Evolutionary conservation across 2,329 filamentous ascomycete species (phyloP), one percentile per base, ranked within the genome.

Genomic region (Davidsoniella neocaledoniae): DNA sequence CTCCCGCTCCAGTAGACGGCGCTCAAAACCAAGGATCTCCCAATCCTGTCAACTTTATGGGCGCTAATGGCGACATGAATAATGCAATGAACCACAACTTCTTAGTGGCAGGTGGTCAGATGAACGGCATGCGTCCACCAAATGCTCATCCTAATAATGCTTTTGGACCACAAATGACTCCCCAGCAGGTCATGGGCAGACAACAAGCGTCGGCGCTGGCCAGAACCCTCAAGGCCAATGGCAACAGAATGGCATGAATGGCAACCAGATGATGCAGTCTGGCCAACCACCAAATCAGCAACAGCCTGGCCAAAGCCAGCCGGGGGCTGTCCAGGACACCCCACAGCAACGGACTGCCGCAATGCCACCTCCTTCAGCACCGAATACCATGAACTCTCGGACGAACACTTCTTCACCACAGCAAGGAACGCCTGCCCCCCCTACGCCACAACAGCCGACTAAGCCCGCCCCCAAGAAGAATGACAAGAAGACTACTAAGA

Each of bases 381-480:
- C 77, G 9, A 62, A 65, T 51, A 72, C 71, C 56, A 68, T 70
- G 49, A 74, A 76, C 57, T 72, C 69, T 55, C 68, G 73, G 49
- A 70, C 55, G 54, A 71, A 68, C 40, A 73, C 76, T 12, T 74
- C 74, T 10, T 79, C 77, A 16, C 79, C 77, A 21, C 77, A 80
- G 57, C 73, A 76, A 72, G 76, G 72, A 52, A 73, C 77, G 5
- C 81, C 81, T 36, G 53, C 53, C 5, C 84, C 85, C 1, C 84
- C 84, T 1, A 91, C 85, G 3, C 85, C 85, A 1, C 79, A 77
- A 47, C 82, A 86, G 60, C 63, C 69, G 1, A 81, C 79, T 60
- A 90, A 90, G 68, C 65, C 81, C 3, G 79, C 76, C 33, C 81
- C 83, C 1, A 87, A 86, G 64, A 90, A 90, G 73, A 84, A 86